A percentile compares a stretch with the other conserved stretches of the same genome.
Evolutionary conservation across 2,329 filamentous ascomycete genomes (phyloP).

Genomic region (Alternaria rosae): DNA sequence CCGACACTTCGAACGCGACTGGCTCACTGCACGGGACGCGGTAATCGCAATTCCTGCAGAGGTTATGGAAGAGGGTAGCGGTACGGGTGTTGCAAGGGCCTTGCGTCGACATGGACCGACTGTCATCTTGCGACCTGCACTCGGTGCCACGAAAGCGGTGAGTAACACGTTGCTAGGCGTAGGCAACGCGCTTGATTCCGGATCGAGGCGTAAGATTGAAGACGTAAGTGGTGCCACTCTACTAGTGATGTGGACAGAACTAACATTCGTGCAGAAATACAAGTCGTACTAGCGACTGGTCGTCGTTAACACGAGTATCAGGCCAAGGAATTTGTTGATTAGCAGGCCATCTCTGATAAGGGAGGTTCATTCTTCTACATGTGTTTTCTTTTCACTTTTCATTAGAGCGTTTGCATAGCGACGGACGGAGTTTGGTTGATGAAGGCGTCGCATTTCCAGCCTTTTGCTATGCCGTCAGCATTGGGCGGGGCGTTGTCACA

Average conservation of each 20-base stretch:
- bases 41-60: constrained; percentile 95
- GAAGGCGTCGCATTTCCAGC: background rate
- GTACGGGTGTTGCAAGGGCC: constrained; percentile 79
- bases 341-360: background rate
- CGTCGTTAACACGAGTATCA: background rate
- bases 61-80: constrained; percentile 83
- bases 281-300: constrained; percentile 13
- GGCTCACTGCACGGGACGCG: constrained; percentile 86
- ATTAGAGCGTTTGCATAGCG: constrained; percentile 11
- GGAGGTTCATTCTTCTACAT: background rate
- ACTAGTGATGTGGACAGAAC: background rate
- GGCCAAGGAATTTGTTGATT: background rate
- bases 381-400: background rate
- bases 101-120: constrained; percentile 87
- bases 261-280: constrained; percentile 9
- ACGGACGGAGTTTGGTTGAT: constrained; percentile 9
- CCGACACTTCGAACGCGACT: constrained; percentile 80
- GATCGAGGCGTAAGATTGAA: constrained; percentile 80
- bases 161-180: constrained; percentile 90
- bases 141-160: constrained; percentile 87
- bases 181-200: constrained; percentile 87
- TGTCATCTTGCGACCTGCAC: constrained; percentile 86
- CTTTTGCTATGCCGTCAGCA: background rate
- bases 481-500: background rate
- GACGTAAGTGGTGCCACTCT: constrained; percentile 71